Evolutionary conservation across 2,329 filamentous ascomycete genomes (phyloP).

Genomic region (Paecilomyces variotii): DNA sequence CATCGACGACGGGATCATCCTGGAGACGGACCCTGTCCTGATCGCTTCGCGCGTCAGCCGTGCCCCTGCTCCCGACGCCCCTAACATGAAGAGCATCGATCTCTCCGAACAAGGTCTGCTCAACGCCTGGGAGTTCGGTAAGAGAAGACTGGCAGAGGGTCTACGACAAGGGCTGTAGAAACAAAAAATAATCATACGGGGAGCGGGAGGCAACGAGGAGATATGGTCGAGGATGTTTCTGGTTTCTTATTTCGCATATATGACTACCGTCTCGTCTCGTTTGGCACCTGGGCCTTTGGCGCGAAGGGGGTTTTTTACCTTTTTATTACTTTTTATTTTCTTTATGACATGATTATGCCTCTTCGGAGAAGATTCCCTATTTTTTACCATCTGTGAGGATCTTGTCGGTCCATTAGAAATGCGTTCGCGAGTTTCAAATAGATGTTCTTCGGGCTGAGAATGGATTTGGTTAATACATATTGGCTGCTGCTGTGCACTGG

Average conservation of each 20-base stretch:
- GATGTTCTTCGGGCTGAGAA: slow-evolving; percentile 8
- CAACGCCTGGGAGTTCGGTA: slow-evolving; percentile 89
- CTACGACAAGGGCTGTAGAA: slow-evolving; percentile 69
- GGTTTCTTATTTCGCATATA: slow-evolving; percentile 8
- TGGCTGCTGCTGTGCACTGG: background rate
- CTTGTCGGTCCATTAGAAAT: background rate
- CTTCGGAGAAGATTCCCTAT: slow-evolving; percentile 1
- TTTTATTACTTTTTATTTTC: slow-evolving; percentile 1
- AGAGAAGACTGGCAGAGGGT: slow-evolving; percentile 83
- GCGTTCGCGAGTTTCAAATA: slow-evolving; percentile 14
- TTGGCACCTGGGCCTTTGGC: background rate
- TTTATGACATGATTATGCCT: slow-evolving; percentile 11
- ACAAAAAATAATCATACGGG: background rate
- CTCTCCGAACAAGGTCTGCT: slow-evolving; percentile 91
- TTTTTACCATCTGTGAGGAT: background rate
- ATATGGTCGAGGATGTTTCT: slow-evolving; percentile 18
- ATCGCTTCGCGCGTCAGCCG: slow-evolving; percentile 87
- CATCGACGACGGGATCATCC: slow-evolving; percentile 88
- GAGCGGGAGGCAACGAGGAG: slow-evolving; percentile 16
- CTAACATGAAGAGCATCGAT: slow-evolving; percentile 85
- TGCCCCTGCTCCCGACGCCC: slow-evolving; percentile 80
- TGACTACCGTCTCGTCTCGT: slow-evolving; percentile 7
- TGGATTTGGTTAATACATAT: background rate
- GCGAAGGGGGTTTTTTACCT: slow-evolving; percentile 3
- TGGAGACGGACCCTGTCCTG: slow-evolving; percentile 93